Evolutionary conservation across 768 basidiomycete genomes (phyloP), one percentile per base, ranked within the genome.

Genomic region (Boletales sp.): DNA sequence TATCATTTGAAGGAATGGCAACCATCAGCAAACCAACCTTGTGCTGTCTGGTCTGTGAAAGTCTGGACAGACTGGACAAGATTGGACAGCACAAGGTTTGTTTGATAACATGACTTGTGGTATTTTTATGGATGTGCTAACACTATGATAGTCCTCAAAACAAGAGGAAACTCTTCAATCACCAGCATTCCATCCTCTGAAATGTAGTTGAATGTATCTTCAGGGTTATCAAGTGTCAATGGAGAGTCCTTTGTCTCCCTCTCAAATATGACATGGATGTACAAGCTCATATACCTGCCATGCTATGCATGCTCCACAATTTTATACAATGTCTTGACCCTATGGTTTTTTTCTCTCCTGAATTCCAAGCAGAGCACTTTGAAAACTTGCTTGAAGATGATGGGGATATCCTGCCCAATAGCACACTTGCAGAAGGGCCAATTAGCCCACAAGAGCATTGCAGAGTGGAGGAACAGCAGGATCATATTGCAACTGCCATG

Each of bases 1-100:
- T 75, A 76, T 57, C 70, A 75, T 48, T 55, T 73, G 30, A 57
- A 56, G n/a, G 68, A 74, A 57, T 74, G 69, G 66, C 47, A 42
- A 44, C n/a, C n/a, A n/a, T n/a, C n/a, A n/a, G n/a, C n/a, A n/a
- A n/a, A n/a, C n/a, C n/a, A n/a, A n/a, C n/a, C n/a, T n/a, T n/a
- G n/a, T n/a, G n/a, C n/a, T n/a, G n/a, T n/a, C n/a, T n/a, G n/a
- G n/a, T n/a, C n/a, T n/a, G n/a, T n/a, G n/a, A n/a, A n/a, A n/a
- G n/a, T n/a, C n/a, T n/a, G n/a, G n/a, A n/a, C n/a, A n/a, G n/a
- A n/a, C n/a, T n/a, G n/a, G n/a, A n/a, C n/a, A n/a, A n/a, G n/a
- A n/a, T n/a, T n/a, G n/a, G n/a, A n/a, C n/a, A n/a, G n/a, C n/a
- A n/a, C n/a, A n/a, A n/a, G n/a, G n/a, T n/a, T n/a, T 25, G 40